Evolutionary conservation across 495 filamentous ascomycete genomes (phyloP), one percentile per base, ranked within the genome.

Genomic region (Hamigera avellanea): DNA sequence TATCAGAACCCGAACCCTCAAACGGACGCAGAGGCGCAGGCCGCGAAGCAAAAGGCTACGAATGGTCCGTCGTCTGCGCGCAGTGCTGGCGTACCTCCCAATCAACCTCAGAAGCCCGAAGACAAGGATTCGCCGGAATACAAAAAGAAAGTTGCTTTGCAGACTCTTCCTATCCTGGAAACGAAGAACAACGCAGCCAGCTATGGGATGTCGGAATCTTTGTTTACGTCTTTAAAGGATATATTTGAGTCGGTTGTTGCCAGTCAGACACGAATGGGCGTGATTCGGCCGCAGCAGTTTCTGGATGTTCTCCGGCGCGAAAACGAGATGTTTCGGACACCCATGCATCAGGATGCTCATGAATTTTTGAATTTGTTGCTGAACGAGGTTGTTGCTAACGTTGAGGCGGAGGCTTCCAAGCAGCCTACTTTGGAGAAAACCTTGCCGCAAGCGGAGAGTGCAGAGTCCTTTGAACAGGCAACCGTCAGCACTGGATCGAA

Each of bases 301-400:
- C 62, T 98, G 32, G 93, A 96, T 54, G 84, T 95, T 8, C 72
- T 98, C 43, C 83, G 86, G 51, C 72, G 84, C 18, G 86, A 96
- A 43, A 88, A 96, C 52, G 93, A 96, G 54, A 93, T 95, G 86
- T 98, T 96, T 46, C 82, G 87, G 32, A 83, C 82, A 26, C 80
- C 86, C 15, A 93, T 95, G 83, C 91, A 98, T 57, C 91, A 98
- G 59, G 91, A 98, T 62, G 91, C 91, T 5, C 91, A 98, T 50
- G 91, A 98, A 45, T 98, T 98, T 49, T 73, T 95, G 41, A 94
- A 93, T 41, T 67, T 95, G 10, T 72, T 98, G 1, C 70, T 98
- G n/a, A 98, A 98, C 50, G 81, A 95, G 48, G 86, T 96, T 12
- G 88, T 98, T 21, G 75, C 85, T 9, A 93, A 93, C 49, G 86